Conservation (phyloP, 2,329 filamentous ascomycete species). For the Aspergillus transmontanensis region DNA sequence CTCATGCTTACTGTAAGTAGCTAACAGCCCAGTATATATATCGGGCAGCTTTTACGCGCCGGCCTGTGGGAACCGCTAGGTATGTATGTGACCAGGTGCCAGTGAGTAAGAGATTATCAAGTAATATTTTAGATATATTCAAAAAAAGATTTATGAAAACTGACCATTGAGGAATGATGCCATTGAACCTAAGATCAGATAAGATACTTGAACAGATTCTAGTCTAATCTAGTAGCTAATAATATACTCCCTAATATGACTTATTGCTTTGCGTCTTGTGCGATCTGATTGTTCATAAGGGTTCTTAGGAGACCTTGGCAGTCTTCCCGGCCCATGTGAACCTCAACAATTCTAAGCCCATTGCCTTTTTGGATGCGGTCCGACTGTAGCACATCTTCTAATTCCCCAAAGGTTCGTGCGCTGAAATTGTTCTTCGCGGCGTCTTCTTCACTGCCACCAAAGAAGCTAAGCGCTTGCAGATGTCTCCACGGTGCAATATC, state of each 20-base stretch:
- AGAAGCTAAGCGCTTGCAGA: slow-evolving; percentile 51
- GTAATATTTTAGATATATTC: too few species aligned
- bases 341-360: slow-evolving; percentile 46
- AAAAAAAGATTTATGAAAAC: too few species aligned
- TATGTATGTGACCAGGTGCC: too few species aligned
- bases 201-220: not conserved
- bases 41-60: too few species aligned
- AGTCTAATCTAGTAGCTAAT: not conserved
- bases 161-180: not conserved
- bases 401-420: slow-evolving; percentile 51
- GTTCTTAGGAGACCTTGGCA: slow-evolving; percentile 35
- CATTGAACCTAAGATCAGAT: not conserved
- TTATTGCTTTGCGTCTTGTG: slow-evolving; percentile 20
- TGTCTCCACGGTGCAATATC: slow-evolving; percentile 58
- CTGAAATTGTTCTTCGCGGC: slow-evolving; percentile 44
- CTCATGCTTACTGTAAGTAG: too few species aligned
- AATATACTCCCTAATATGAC: not conserved
- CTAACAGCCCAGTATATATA: too few species aligned
- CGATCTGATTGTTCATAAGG: slow-evolving; percentile 35
- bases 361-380: slow-evolving; percentile 40
- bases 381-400: slow-evolving; percentile 44
- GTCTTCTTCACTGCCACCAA: slow-evolving; percentile 43
- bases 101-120: too few species aligned
- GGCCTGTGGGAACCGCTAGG: too few species aligned
- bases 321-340: slow-evolving; percentile 44